phyloP scores from a whole-genome alignment of 1,284 basidiomycete species.

The Schizophyllum amplum region DNA sequence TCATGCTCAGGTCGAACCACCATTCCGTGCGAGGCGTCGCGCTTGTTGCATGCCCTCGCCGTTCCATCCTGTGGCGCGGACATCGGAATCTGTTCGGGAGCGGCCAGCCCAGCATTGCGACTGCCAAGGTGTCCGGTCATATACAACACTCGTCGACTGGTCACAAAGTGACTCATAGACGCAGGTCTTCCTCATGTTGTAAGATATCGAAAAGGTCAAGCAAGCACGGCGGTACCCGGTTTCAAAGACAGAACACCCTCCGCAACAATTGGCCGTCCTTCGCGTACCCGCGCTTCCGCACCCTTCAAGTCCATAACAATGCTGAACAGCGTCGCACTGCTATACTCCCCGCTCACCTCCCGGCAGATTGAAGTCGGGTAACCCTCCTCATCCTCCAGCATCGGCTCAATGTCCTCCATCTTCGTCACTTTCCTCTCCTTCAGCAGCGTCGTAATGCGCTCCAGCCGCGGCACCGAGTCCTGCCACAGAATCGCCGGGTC shows the following conservation, averaged over 20 bases:
- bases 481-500: constrained; percentile 11
- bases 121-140: too few relatives aligned
- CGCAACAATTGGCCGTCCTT: not conserved
- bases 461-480: constrained; percentile 10
- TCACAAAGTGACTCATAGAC: too few relatives aligned
- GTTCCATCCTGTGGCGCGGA: too few relatives aligned
- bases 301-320: constrained; percentile 8
- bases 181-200: too few relatives aligned
- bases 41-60: too few relatives aligned
- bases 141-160: too few relatives aligned
- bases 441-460: constrained; percentile 10
- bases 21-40: too few relatives aligned
- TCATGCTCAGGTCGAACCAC: too few relatives aligned
- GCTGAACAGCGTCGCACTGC: constrained; percentile 12
- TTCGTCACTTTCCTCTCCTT: not conserved
- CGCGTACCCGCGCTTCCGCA: not conserved
- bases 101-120: too few relatives aligned
- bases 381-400: constrained; percentile 12
- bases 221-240: not conserved
- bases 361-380: constrained; percentile 12
- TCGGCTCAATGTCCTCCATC: constrained; percentile 1
- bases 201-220: not conserved
- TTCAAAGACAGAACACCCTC: not conserved
- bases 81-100: too few relatives aligned
- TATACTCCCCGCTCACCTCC: constrained; percentile 8